Evolutionary conservation across 345 rosid species (phyloP), one percentile per base, ranked within the genome.

Genomic region (Acer yangbiense): DNA sequence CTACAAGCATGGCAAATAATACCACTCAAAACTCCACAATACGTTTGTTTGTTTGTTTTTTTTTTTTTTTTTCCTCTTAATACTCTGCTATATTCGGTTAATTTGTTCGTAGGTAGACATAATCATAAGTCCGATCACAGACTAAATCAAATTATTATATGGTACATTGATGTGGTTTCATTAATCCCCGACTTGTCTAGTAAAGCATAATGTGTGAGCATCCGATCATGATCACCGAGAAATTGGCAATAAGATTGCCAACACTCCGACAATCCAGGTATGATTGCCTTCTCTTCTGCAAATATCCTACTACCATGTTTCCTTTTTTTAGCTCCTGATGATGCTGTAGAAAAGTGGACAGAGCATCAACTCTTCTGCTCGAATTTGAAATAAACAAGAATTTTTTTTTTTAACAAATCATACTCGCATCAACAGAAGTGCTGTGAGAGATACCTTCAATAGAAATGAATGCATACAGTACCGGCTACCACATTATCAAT

Each of bases 381-480:
- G 58, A 54, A 54, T 54, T 54, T 54, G 14, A 54, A 54, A 14
- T 17, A 35, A 35, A 35, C 39, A 35, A 35, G 39, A 35, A n/a
- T n/a, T 4, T 0, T 4, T 35, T 4, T 35, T 4, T 35, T 35
- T 35, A 35, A 35, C 6, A 16, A 54, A 54, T 1, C 58, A 14
- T 10, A 46, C 14, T 46, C 11, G 3, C 50, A 46, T 9, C 13
- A 10, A 70, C n/a, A 11, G 10, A 72, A 2, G 9, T 11, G 12
- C 13, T 2, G 13, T 13, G 13, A 39, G 7, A 25, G 13, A 23
- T 77, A 86, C 89, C 89, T 82, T 82, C 81, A 44, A 23, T 46
- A 35, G 21, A 60, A 39, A 43, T 39, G 50, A 73, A 44, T 7
- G 61, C 68, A 16, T 52, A 67, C 77, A 27, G 78, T 60, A 75